Percentiles rank a stretch among this genome's conserved stretches.
These are phyloP conservation scores for Chaetomium sp. DNA, from an alignment of 2,329 filamentous ascomycete genomes.

Conservation along the genomic window DNA sequence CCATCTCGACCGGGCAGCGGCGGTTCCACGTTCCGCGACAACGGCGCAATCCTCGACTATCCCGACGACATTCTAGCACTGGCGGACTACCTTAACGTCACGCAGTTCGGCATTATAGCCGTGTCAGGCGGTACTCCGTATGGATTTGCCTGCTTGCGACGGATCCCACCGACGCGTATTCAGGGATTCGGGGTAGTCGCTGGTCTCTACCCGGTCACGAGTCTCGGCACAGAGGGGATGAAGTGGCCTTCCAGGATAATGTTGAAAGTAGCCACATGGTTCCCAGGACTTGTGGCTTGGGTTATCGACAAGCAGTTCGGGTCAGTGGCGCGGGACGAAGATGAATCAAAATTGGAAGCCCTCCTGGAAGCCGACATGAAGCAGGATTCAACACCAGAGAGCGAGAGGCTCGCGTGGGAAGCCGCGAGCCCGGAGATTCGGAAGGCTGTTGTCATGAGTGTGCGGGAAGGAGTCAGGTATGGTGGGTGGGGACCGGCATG, in stretches of 20 bases:
- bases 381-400: neutral
- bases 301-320: conserved; percentile 4
- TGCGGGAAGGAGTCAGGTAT: conserved; percentile 8
- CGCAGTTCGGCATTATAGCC: conserved; percentile 14
- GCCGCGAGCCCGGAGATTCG: neutral
- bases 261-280: conserved; percentile 3
- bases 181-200: conserved; percentile 16
- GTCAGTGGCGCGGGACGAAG: conserved; percentile 1
- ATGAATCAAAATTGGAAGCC: conserved; percentile 2
- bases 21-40: neutral
- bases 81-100: conserved; percentile 8
- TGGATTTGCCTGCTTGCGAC: conserved; percentile 18
- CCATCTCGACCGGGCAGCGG: conserved; percentile 2
- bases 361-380: conserved; percentile 4
- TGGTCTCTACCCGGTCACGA: conserved; percentile 19
- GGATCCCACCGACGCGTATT: conserved; percentile 5
- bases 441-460: conserved; percentile 1
- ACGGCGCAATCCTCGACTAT: conserved; percentile 4
- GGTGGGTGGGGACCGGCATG: conserved; percentile 3
- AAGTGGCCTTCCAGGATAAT: conserved; percentile 1
- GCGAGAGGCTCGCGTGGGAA: conserved; percentile 4
- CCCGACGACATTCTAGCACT: conserved; percentile 6
- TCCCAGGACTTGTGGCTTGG: conserved; percentile 1
- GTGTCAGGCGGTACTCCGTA: conserved; percentile 22
- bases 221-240: conserved; percentile 19